A percentile compares a stretch with the other conserved stretches of the same genome.
phyloP scores from a whole-genome alignment of 495 filamentous ascomycete genomes.

The Neurospora tetraspora region DNA sequence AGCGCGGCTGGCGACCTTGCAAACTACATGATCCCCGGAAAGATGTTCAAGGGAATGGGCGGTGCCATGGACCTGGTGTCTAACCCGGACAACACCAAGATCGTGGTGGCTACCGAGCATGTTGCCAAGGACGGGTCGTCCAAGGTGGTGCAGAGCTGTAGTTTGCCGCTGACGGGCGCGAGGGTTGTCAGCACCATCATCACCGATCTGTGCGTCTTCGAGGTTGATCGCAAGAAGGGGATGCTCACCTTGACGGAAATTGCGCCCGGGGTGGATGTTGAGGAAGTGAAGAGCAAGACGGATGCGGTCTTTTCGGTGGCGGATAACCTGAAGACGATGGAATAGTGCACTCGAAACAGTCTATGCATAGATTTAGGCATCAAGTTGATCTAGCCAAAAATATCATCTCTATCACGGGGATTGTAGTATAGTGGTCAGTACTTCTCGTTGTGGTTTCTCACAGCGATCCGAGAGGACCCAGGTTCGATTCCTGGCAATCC shows the following conservation, averaged over 20 bases:
- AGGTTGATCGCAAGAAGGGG: slow-evolving; percentile 42
- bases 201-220: slow-evolving; percentile 48
- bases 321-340: slow-evolving; percentile 37
- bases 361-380: background rate
- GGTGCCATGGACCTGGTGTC: slow-evolving; percentile 55
- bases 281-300: slow-evolving; percentile 44
- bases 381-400: background rate
- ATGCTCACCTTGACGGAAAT: slow-evolving; percentile 45
- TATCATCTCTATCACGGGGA: background rate
- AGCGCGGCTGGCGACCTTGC: slow-evolving; percentile 47
- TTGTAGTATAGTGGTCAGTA: background rate
- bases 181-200: slow-evolving; percentile 46
- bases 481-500: background rate
- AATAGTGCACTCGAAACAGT: slow-evolving; percentile 9
- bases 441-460: background rate
- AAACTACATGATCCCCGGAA: slow-evolving; percentile 57
- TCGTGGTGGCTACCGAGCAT: slow-evolving; percentile 53
- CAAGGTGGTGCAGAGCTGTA: slow-evolving; percentile 49
- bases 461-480: background rate
- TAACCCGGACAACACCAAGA: slow-evolving; percentile 49
- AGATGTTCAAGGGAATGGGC: slow-evolving; percentile 54
- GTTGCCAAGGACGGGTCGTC: slow-evolving; percentile 49
- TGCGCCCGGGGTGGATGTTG: slow-evolving; percentile 44
- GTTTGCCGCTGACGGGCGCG: slow-evolving; percentile 46
- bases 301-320: slow-evolving; percentile 43